A percentile compares a stretch with the other conserved stretches of the same genome.
Evolutionary conservation across 2,329 filamentous ascomycete genomes (phyloP).

Genomic region (Fusarium proliferatum): DNA sequence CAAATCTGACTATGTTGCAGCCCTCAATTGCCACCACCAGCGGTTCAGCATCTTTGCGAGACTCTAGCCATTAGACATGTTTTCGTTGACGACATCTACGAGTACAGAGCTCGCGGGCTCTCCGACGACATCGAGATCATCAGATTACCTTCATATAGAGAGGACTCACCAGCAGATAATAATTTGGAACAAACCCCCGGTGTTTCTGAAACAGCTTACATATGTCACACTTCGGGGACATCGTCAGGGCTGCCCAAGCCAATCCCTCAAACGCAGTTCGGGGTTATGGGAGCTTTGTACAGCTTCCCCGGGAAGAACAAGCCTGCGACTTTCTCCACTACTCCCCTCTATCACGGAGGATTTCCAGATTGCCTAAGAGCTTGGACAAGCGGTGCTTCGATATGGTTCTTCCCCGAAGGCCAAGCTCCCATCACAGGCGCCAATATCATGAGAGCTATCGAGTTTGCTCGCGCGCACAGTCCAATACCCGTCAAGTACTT

Average conservation of each 20-base stretch:
- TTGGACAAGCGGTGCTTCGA: slow-evolving; percentile 68
- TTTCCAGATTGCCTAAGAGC: slow-evolving; percentile 71
- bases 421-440: slow-evolving; percentile 64
- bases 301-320: slow-evolving; percentile 51
- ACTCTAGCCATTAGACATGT: slow-evolving; percentile 56
- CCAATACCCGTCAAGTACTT: slow-evolving; percentile 63
- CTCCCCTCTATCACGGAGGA: slow-evolving; percentile 74
- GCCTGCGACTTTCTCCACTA: slow-evolving; percentile 70
- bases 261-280: slow-evolving; percentile 67
- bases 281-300: slow-evolving; percentile 65
- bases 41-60: slow-evolving; percentile 64
- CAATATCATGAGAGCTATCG: slow-evolving; percentile 63
- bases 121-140: slow-evolving; percentile 9
- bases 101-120: not conserved
- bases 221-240: slow-evolving; percentile 74
- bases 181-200: not conserved
- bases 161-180: not conserved
- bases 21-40: slow-evolving; percentile 57
- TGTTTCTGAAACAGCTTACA: slow-evolving; percentile 61
- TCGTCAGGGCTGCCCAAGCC: slow-evolving; percentile 72
- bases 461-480: slow-evolving; percentile 47
- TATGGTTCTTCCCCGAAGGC: slow-evolving; percentile 72
- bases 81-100: slow-evolving; percentile 55
- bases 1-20: slow-evolving; percentile 43
- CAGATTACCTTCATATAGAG: slow-evolving; percentile 15